Evolutionary conservation across 768 basidiomycete genomes (phyloP).

Genomic region (Hortiboletus flavorubellus): DNA sequence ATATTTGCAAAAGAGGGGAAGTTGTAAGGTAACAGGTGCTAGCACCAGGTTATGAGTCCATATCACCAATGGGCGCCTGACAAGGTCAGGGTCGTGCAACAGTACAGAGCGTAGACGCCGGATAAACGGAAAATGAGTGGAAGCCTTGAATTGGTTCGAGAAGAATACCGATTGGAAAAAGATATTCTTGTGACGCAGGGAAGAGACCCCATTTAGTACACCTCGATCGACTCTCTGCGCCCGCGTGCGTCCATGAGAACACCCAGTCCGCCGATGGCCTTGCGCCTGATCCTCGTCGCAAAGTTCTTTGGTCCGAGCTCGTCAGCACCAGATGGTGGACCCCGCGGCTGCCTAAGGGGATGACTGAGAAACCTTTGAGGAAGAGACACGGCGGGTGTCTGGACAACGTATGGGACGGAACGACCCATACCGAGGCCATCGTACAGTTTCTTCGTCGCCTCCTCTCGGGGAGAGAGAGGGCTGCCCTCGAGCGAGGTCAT

Average conservation of each 20-base stretch:
- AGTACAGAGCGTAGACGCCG: conserved; percentile 13
- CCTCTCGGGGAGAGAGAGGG: conserved; percentile 81
- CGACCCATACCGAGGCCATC: conserved; percentile 87
- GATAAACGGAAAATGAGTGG: conserved; percentile 19
- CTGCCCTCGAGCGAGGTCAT: conserved; percentile 50
- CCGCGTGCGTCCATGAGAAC: conserved; percentile 79
- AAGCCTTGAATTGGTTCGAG: conserved; percentile 12
- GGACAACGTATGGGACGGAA: conserved; percentile 41
- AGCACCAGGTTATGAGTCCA: conserved; percentile 24
- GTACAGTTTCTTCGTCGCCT: conserved; percentile 81
- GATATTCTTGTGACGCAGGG: conserved; percentile 4
- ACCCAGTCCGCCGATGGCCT: conserved; percentile 79
- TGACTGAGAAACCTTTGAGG: conserved; percentile 60
- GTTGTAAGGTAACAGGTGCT: conserved; percentile 17
- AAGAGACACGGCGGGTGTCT: conserved; percentile 25
- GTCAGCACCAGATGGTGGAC: conserved; percentile 83
- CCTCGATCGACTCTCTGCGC: conserved; percentile 71
- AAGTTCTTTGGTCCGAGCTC: conserved; percentile 89
- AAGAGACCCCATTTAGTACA: conserved; percentile 44
- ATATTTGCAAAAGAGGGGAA: conserved; percentile 27
- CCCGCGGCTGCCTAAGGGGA: conserved; percentile 81
- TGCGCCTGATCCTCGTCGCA: conserved; percentile 78
- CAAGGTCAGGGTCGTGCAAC: conserved; percentile 11
- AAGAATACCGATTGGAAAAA: conserved; percentile 8
- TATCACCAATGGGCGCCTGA: conserved; percentile 11